Evolutionary conservation across 768 basidiomycete genomes (phyloP), one percentile per base, ranked within the genome.

Genomic region (Calocybe indica): DNA sequence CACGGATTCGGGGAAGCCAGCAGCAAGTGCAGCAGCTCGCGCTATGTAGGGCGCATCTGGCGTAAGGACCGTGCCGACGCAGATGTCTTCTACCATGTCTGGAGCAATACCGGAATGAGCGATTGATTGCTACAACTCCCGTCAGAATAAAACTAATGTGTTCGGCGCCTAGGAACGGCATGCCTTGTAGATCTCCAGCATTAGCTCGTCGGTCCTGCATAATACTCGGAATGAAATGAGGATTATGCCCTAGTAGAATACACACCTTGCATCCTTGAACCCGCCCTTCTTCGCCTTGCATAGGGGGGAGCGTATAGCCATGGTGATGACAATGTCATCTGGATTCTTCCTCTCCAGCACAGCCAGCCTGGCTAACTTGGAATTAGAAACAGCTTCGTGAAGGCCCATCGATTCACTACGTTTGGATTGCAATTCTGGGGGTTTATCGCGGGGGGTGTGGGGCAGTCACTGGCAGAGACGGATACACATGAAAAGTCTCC

Each of bases 171-270:
- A 35, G 2, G 12, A 14, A 22, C 15, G 43, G 40, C 52, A 51
- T 14, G 80, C 87, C 73, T 82, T 83, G 73, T 86, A 88, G 70
- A 89, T 88, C 62, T 90, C 85, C 10, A 84, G 70, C 68, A 92
- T 74, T 44, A 90, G 71, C 55, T 92, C 90, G 51, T 92, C 90
- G 14, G 77, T 83, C 55, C 86, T 87, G 50, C 12, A 49, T 39
- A 12, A 39, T 34, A 47, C 15, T 46, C 13, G 60, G 58, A 30
- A 62, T 37, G 8, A 56, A 36, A 29, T 15, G 28, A 11, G 4
- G 38, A 12, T 32, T 41, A 28, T 22, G 43, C 29, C 40, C 36
- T 12, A 28, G 40, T 36, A 36, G 30, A 30, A 46, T 40, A 49
- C 76, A 57, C 57, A 76, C 84, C 69, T 76, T 2, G 79, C 80